Evolutionary conservation across 2,329 filamentous ascomycete species (phyloP).

Genomic region (Hyphodiscus sp.): DNA sequence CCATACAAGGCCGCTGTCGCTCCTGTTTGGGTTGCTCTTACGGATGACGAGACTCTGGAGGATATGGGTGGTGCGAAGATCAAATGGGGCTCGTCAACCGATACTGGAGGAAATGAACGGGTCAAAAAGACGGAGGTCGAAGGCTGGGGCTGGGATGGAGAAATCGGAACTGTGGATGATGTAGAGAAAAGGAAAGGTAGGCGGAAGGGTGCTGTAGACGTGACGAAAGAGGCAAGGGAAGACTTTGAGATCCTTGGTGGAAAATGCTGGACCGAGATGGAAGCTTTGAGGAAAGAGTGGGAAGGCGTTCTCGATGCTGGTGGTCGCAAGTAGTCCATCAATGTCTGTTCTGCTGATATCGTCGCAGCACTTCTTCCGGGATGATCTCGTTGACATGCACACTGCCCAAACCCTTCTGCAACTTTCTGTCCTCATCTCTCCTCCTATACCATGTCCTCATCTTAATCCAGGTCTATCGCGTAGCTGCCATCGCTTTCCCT

Average conservation of each 20-base stretch:
- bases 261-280: slow-evolving; percentile 63
- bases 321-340: slow-evolving; percentile 2
- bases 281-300: slow-evolving; percentile 63
- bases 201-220: slow-evolving; percentile 48
- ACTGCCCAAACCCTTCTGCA: too few species aligned
- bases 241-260: slow-evolving; percentile 58
- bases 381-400: too few species aligned
- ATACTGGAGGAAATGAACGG: slow-evolving; percentile 48
- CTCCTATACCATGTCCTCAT: too few species aligned
- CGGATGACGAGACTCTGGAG: slow-evolving; percentile 56
- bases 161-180: slow-evolving; percentile 37
- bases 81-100: slow-evolving; percentile 82
- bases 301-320: slow-evolving; percentile 33
- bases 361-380: too few species aligned
- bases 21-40: slow-evolving; percentile 71
- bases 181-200: slow-evolving; percentile 50
- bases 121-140: slow-evolving; percentile 77
- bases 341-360: too few species aligned
- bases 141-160: slow-evolving; percentile 73
- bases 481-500: too few species aligned
- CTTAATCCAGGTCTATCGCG: too few species aligned
- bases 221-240: slow-evolving; percentile 53
- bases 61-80: slow-evolving; percentile 45
- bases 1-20: slow-evolving; percentile 71
- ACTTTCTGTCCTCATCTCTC: too few species aligned